Evolutionary conservation across 2,329 filamentous ascomycete genomes (phyloP), one percentile per base, ranked within the genome.

Genomic region (Chaetomium olivaceum): DNA sequence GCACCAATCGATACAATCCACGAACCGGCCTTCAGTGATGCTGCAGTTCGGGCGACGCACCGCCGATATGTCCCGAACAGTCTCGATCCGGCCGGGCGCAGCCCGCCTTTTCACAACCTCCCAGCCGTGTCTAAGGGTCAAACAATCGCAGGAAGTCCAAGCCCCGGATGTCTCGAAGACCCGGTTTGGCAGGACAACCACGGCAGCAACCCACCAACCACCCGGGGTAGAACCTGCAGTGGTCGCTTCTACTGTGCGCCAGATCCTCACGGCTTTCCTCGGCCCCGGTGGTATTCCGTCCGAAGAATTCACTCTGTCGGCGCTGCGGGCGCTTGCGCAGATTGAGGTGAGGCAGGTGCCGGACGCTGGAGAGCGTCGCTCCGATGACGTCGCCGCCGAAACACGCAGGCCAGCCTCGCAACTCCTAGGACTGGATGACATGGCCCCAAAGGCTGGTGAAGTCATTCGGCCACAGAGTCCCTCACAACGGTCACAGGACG

Each of bases 231-330:
- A 81, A 67, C 73, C 81, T 23, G 71, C 75, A 56, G 77, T 79
- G 64, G 74, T 83, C 48, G 76, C 77, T 33, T 73, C 74, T 48
- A 75, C 80, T 19, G 80, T 82, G 36, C 76, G 80, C 66, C 79
- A 78, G 48, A 79, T 80, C 66, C 76, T 75, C 63, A 76, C 78
- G 63, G 77, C 78, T 63, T 81, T 85, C 58, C 71, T 82, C 46
- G 78, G 76, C 23, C 78, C 79, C 12, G 75, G 79, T 58, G 80
- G 78, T 50, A 80, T 84, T 36, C 82, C 82, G 0, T 75, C 78
- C 1, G 77, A 80, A 66, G 73, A 79, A 62, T 74, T 80, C 63
- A 81, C 81, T 3, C 73, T 76, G 8, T 76, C 77, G 2, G 81
- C 81, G 6, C 76, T 85, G 66, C 78, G 78, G 54, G 77, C 79